Evolutionary conservation across 805 yeast species (phyloP), one percentile per base, ranked within the genome.

Genomic region (Kodamaea kaohsiungensis): DNA sequence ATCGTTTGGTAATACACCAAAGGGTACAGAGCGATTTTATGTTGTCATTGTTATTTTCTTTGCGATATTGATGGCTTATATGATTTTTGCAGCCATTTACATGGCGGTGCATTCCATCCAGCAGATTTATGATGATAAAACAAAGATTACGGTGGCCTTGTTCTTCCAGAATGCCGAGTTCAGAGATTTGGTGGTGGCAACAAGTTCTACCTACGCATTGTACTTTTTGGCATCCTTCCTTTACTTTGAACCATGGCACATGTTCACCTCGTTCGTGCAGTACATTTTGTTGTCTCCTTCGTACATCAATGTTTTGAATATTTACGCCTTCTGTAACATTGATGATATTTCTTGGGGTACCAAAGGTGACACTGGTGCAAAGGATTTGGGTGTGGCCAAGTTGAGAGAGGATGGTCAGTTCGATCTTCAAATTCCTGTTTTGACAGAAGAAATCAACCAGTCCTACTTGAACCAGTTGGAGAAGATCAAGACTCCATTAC

Each of bases 291-390:
- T 80, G 49, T 77, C 81, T 27, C 84, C 85, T 4, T 72, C 81
- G n/a, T 80, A 79, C 63, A 73, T 79, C 56, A 80, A 80, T 58
- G 82, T 85, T 40, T 71, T 85, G 62, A 84, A 83, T 64, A 86
- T 85, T 48, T 85, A 83, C 66, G 87, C 89, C 1, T 85, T 85
- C 65, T 85, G 88, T 72, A 85, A 85, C 68, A 83, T 85, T 72
- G 88, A 85, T 64, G 89, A 85, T 68, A 81, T 85, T 48, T 85
- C 89, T 1, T 85, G 89, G 89, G 89, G 89, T 55, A 85, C 89
- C n/a, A 85, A 85, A 66, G 89, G 89, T 42, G 82, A 84, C 43
- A 75, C 78, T n/a, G 81, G 87, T 2, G 83, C 84, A 4, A 77
- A 71, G 37, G 82, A 80, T 40, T 75, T 84, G 64, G 87, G 88